Conservation (phyloP, 495 filamentous ascomycete species). For the Acidomyces sp. region DNA sequence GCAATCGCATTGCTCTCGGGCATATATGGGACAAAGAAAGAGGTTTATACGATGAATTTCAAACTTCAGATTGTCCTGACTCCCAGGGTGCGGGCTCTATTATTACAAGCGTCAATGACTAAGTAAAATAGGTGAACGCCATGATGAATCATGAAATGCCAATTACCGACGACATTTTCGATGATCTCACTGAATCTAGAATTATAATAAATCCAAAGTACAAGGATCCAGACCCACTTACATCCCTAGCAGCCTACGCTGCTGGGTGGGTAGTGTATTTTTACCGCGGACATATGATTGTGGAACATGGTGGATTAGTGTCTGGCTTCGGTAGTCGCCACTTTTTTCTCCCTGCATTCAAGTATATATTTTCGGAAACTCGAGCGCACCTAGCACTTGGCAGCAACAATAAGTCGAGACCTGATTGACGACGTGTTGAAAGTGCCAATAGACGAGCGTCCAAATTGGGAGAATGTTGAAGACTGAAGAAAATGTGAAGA, state of each 20-base stretch:
- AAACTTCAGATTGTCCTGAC: constrained; percentile 6
- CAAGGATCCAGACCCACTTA: constrained; percentile 5
- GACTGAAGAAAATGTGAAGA: background rate
- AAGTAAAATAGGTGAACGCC: constrained; percentile 5
- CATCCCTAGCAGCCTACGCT: constrained; percentile 5
- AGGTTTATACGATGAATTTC: constrained; percentile 2
- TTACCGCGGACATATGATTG: constrained; percentile 10
- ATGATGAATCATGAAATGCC: constrained; percentile 15
- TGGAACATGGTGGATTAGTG: constrained; percentile 4
- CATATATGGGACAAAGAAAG: constrained; percentile 17
- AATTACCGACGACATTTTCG: constrained; percentile 6
- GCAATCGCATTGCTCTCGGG: constrained; percentile 27
- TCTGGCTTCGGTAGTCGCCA: constrained; percentile 3
- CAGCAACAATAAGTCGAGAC: background rate
- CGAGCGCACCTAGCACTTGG: background rate
- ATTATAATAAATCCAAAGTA: constrained; percentile 1
- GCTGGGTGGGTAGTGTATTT: constrained; percentile 8
- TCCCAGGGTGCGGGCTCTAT: constrained; percentile 12
- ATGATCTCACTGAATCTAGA: constrained; percentile 4
- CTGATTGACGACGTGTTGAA: constrained; percentile 5
- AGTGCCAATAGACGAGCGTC: constrained; percentile 4
- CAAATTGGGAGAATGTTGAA: constrained; percentile 3
- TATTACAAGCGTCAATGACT: constrained; percentile 10
- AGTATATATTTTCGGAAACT: constrained; percentile 7
- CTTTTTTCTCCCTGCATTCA: constrained; percentile 10